Conservation (phyloP, 345 rosid species). For the Populus deltoides region DNA sequence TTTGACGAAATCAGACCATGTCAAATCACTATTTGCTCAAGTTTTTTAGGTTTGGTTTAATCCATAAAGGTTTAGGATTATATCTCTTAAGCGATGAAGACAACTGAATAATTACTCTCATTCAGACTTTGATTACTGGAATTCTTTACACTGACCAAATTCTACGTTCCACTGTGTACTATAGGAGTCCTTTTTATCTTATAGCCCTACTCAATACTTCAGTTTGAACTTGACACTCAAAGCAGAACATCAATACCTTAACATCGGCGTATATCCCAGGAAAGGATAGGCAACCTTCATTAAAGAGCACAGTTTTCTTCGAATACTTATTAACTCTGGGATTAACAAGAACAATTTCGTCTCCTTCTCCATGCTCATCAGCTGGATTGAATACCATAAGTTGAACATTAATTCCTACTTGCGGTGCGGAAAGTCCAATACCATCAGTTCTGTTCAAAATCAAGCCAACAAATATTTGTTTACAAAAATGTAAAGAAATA, state of each 20-base stretch:
- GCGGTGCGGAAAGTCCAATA: conserved; percentile 93
- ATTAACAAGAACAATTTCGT: conserved; percentile 86
- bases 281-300: conserved; percentile 92
- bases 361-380: conserved; percentile 74
- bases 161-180: too few species aligned
- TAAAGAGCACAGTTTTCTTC: conserved; percentile 53
- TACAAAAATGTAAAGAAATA: conserved; percentile 22
- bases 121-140: too few species aligned
- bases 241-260: conserved; percentile 39
- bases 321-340: conserved; percentile 72
- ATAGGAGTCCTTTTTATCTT: too few species aligned
- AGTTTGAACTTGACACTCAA: not conserved
- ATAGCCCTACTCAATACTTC: too few species aligned
- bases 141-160: too few species aligned
- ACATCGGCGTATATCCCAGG: conserved; percentile 88
- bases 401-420: conserved; percentile 82
- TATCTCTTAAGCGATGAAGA: too few species aligned
- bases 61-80: too few species aligned
- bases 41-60: too few species aligned
- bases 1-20: too few species aligned
- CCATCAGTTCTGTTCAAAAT: conserved; percentile 81
- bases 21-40: too few species aligned
- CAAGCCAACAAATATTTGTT: conserved; percentile 34
- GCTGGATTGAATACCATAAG: conserved; percentile 92
- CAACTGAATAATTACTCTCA: too few species aligned